These are phyloP conservation scores for Ensete glaucum DNA, from an alignment of 176 grass and related monocot genomes.

Conservation along the genomic window DNA sequence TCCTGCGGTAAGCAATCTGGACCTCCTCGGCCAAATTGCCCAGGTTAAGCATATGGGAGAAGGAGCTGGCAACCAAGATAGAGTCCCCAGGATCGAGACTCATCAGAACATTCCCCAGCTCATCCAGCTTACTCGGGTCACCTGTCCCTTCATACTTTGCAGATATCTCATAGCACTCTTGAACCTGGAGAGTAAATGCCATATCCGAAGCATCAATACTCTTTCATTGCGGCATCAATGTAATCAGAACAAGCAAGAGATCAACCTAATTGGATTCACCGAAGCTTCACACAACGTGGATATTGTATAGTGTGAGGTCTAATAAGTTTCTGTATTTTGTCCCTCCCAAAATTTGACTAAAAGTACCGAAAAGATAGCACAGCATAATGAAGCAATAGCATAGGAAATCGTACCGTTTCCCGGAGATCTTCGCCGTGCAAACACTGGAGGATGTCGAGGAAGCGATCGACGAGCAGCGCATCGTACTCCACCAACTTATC, in stretches of 20 bases:
- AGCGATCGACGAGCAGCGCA: constrained; percentile 37
- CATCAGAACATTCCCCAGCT: constrained; percentile 71
- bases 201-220: neutral
- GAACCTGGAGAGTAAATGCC: constrained; percentile 42
- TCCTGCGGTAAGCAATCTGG: constrained; percentile 78
- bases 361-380: neutral
- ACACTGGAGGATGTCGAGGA: constrained; percentile 43
- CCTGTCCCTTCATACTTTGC: constrained; percentile 76
- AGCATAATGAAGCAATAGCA: neutral
- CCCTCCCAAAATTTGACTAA: neutral
- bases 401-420: constrained; percentile 27
- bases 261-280: neutral
- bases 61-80: constrained; percentile 76
- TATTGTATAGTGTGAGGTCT: neutral
- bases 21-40: constrained; percentile 96
- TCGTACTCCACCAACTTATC: constrained; percentile 51
- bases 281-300: neutral
- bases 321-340: neutral
- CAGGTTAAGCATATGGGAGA: constrained; percentile 99
- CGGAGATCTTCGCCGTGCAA: constrained; percentile 34
- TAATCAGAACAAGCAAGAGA: neutral
- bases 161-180: constrained; percentile 96
- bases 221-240: neutral
- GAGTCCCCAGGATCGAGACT: constrained; percentile 53
- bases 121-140: constrained; percentile 51